Percentiles rank a stretch among this genome's conserved stretches.
Evolutionary conservation across 2,329 filamentous ascomycete species (phyloP).

Genomic region (Talaromyces sp.): DNA sequence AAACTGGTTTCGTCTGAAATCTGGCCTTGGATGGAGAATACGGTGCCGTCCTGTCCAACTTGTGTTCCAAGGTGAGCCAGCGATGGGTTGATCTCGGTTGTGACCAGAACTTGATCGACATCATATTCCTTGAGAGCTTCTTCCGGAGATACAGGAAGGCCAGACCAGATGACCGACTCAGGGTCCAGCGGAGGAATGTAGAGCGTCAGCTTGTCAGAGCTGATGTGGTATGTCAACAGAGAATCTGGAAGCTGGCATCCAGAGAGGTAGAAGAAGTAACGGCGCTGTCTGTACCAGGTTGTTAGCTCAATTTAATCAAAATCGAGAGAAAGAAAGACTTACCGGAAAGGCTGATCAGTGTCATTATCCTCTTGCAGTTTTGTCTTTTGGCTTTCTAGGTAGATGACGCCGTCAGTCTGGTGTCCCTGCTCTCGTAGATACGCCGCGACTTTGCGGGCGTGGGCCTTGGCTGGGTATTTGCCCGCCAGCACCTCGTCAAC

Average conservation of each 20-base stretch:
- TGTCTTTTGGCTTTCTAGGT: constrained; percentile 78
- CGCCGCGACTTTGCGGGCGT: constrained; percentile 76
- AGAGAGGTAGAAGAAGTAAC: constrained; percentile 91
- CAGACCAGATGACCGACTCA: constrained; percentile 90
- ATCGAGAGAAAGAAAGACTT: constrained; percentile 14
- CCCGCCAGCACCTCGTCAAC: constrained; percentile 42
- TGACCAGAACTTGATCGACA: constrained; percentile 69
- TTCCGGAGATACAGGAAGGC: constrained; percentile 69
- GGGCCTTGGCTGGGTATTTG: constrained; percentile 77
- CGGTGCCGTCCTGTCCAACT: constrained; percentile 41
- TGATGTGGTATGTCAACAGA: constrained; percentile 74
- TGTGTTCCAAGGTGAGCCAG: constrained; percentile 47
- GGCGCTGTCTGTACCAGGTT: constrained; percentile 60
- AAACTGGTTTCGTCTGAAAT: constrained; percentile 68
- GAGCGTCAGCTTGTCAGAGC: constrained; percentile 66
- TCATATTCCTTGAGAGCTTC: constrained; percentile 75
- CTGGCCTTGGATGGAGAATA: constrained; percentile 75
- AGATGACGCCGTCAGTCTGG: constrained; percentile 68
- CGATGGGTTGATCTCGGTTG: constrained; percentile 69
- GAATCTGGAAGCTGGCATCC: constrained; percentile 78
- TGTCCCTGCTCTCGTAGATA: constrained; percentile 62
- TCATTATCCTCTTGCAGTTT: constrained; percentile 86
- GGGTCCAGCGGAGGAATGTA: constrained; percentile 85
- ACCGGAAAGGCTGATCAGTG: constrained; percentile 73
- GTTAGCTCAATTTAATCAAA: too few relatives aligned